These are phyloP conservation scores for Leccinum variabile DNA, from an alignment of 1,284 basidiomycete genomes.

Conservation along the genomic window DNA sequence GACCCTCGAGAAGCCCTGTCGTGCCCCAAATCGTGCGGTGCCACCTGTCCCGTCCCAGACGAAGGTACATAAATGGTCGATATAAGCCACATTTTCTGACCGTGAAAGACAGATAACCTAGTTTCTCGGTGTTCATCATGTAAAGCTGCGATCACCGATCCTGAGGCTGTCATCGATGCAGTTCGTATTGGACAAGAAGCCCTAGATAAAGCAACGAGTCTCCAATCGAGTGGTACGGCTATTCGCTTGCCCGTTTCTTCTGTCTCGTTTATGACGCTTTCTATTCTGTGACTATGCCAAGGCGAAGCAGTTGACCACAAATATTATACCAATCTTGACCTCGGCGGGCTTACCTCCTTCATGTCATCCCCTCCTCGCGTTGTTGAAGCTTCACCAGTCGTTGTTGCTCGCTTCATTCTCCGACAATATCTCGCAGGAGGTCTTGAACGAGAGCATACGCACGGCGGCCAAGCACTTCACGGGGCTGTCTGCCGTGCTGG, in stretches of 20 bases:
- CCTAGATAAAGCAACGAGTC: slow-evolving; percentile 63
- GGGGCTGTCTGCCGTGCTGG: slow-evolving; percentile 57
- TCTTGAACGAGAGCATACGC: slow-evolving; percentile 62
- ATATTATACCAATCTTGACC: slow-evolving; percentile 61
- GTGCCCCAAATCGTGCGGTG: slow-evolving; percentile 68
- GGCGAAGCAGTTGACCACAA: slow-evolving; percentile 60
- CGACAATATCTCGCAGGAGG: slow-evolving; percentile 41
- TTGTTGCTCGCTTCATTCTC: slow-evolving; percentile 59
- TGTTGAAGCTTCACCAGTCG: slow-evolving; percentile 68
- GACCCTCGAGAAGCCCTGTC: slow-evolving; percentile 72
- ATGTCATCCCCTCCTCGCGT: slow-evolving; percentile 74
- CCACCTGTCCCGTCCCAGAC: slow-evolving; percentile 53
- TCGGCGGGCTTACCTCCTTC: slow-evolving; percentile 57
- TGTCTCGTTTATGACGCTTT: not conserved
- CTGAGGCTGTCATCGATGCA: slow-evolving; percentile 39
- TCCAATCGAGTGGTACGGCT: slow-evolving; percentile 57
- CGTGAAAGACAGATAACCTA: slow-evolving; percentile 41
- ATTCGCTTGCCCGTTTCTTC: slow-evolving; percentile 1
- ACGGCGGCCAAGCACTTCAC: slow-evolving; percentile 54
- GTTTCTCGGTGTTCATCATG: slow-evolving; percentile 62
- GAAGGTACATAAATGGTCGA: slow-evolving; percentile 46
- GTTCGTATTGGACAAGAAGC: slow-evolving; percentile 66
- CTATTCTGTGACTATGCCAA: slow-evolving; percentile 47
- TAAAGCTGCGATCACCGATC: slow-evolving; percentile 46
- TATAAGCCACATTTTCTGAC: slow-evolving; percentile 2